Evolutionary conservation across 176 grass and related monocot species (phyloP).

Genomic region (Triticum turgidum): DNA sequence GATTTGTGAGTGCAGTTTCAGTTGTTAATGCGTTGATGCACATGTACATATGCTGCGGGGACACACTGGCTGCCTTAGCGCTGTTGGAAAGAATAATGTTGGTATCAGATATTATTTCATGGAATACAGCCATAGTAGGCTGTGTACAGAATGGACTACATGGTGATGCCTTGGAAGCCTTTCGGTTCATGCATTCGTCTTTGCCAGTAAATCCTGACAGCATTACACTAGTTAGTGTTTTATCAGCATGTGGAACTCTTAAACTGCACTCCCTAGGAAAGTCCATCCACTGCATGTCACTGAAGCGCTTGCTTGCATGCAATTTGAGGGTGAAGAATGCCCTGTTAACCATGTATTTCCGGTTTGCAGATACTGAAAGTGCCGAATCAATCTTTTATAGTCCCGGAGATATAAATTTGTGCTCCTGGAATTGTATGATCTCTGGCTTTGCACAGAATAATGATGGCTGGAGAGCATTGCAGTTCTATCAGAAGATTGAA

Average conservation of each 20-base stretch:
- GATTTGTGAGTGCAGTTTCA: conserved; percentile 43
- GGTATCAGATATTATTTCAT: conserved; percentile 68
- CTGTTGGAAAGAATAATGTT: conserved; percentile 42
- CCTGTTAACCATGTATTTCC: conserved; percentile 73
- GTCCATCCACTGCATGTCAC: conserved; percentile 49
- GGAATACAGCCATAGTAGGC: conserved; percentile 81
- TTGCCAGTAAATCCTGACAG: conserved; percentile 49
- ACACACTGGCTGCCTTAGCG: conserved; percentile 34
- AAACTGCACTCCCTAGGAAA: conserved; percentile 43
- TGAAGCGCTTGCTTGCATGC: conserved; percentile 50
- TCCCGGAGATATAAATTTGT: conserved; percentile 57
- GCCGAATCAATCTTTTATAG: conserved; percentile 53
- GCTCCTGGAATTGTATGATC: conserved; percentile 88
- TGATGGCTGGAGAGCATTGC: conserved; percentile 56
- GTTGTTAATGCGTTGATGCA: conserved; percentile 71
- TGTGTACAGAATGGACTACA: conserved; percentile 60
- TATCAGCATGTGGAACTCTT: conserved; percentile 72
- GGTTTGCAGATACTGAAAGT: conserved; percentile 55
- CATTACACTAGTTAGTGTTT: conserved; percentile 59
- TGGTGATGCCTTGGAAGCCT: conserved; percentile 55
- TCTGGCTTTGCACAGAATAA: conserved; percentile 64
- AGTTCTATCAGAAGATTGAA: conserved; percentile 61
- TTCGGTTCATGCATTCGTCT: conserved; percentile 61
- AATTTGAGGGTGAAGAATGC: conserved; percentile 70
- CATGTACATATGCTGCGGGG: conserved; percentile 67